Evolutionary conservation across 2,329 filamentous ascomycete species (phyloP), one percentile per base, ranked within the genome.

Genomic region (Dactylellina haptotyla): DNA sequence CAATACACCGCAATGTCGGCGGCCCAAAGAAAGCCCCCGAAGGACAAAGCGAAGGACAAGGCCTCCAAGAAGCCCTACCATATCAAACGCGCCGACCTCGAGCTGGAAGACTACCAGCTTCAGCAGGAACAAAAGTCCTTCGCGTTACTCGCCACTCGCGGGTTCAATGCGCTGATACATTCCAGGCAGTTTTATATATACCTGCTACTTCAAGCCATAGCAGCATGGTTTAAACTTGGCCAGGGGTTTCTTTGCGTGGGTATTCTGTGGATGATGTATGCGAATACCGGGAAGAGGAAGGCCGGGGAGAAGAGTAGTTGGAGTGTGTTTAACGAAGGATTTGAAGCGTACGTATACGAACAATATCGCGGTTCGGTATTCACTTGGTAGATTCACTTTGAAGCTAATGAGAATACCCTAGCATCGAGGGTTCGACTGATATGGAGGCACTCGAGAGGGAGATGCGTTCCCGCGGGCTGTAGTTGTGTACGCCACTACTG

Each of bases 251-350:
- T 79, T 4, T 77, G 77, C 41, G 75, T 79, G 43, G 79, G 79
- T 73, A 75, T 80, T 43, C 54, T 80, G 28, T 80, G 79, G 79
- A 79, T 79, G 75, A 78, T 78, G 76, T 76, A 77, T 71, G 77
- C 74, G n/a, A 80, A 79, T 48, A 80, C 79, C 6, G 75, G 78
- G n/a, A 77, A 67, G 54, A 75, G 76, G 51, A 78, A 77, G 59
- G 73, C 77, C 18, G 79, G 78, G 8, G 78, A 79, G 64, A 76
- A 78, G 70, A 79, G 78, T 39, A 79, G 78, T 12, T 79, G 79
- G 75, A 79, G 77, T 28, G 69, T 79, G 9, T 79, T 79, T 63
- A 79, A 79, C 32, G 54, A 79, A 45, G 76, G 76, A 61, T 71
- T 78, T 25, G 76, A 80, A 77, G 77, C 78, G 78, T 78, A 75